Evolutionary conservation across 345 rosid species (phyloP), one percentile per base, ranked within the genome.

Genomic region (Turnera subulata): DNA sequence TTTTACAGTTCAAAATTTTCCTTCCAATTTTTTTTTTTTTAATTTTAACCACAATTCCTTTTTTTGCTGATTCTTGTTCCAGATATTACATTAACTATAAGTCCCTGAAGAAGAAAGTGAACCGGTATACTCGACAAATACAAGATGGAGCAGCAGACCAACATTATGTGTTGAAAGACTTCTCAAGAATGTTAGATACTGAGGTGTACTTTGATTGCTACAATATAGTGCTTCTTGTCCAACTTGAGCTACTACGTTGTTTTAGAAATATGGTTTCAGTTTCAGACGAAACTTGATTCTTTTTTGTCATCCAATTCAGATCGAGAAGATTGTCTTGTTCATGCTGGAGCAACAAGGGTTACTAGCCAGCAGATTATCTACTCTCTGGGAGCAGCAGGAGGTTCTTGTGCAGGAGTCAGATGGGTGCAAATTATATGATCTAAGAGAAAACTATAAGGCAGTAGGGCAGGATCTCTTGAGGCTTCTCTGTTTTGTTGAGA

Each of bases 331-430:
- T 69, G 97, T 89, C 59, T 84, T 87, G 48, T 93, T 93, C 71
- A 69, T 93, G 76, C 67, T 93, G 80, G 92, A 93, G 73, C 96
- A 87, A 85, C 91, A 89, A 83, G 99, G 97, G 55, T 59, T 75
- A 29, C 82, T 89, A 26, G 80, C 91, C 37, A 84, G 85, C 71
- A 71, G 94, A 72, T 59, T 93, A 71, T 56, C 73, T 18, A 68
- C 56, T 49, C 78, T 93, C 47, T 72, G 91, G 63, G 87, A 85
- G 62, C 61, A 76, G 38, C 91, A 85, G 39, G 94, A 85, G 23
- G 78, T 62, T 57, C 73, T 85, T 60, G 77, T 61, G 53, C 78
- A 73, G 73, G 77, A 80, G 71, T 83, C 85, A 42, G 97, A 83
- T 68, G 75, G 83, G 45, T 76, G 79, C 23, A 66, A 62, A 63